Percentiles rank a stretch among this genome's conserved stretches.
Conservation (phyloP, 441 rosid genomes). For the Brassica balearica region DNA sequence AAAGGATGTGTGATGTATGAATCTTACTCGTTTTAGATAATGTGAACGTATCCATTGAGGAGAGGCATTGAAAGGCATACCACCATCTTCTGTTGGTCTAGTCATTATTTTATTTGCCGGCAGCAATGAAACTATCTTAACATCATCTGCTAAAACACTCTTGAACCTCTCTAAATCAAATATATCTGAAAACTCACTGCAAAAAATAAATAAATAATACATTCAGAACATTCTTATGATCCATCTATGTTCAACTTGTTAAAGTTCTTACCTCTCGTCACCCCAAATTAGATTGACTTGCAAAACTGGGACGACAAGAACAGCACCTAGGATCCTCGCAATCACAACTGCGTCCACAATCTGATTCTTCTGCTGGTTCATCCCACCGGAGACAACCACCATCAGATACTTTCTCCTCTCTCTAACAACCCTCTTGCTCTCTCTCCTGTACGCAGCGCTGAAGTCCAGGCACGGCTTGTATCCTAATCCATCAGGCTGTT, state of each 20-base stretch:
- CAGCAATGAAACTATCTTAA: slow-evolving; percentile 77
- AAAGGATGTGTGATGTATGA: not conserved
- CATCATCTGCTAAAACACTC: slow-evolving; percentile 74
- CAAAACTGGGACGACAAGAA: slow-evolving; percentile 89
- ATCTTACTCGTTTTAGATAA: slow-evolving; percentile 74
- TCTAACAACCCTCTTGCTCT: slow-evolving; percentile 48
- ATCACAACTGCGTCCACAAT: slow-evolving; percentile 96
- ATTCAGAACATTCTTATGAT: slow-evolving; percentile 14
- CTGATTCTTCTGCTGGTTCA: slow-evolving; percentile 99
- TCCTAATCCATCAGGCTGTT: slow-evolving; percentile 91
- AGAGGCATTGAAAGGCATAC: slow-evolving; percentile 76
- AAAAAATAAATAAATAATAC: slow-evolving; percentile 10
- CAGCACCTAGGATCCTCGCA: slow-evolving; percentile 95
- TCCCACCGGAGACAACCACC: slow-evolving; percentile 92
- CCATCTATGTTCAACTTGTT: not conserved
- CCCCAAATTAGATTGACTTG: slow-evolving; percentile 98
- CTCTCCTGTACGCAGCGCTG: slow-evolving; percentile 58
- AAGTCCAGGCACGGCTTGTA: slow-evolving; percentile 80
- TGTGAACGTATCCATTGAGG: slow-evolving; percentile 92
- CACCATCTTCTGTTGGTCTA: slow-evolving; percentile 80
- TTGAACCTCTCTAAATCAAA: slow-evolving; percentile 94
- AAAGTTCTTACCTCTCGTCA: slow-evolving; percentile 74
- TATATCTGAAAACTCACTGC: slow-evolving; percentile 95
- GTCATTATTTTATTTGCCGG: slow-evolving; percentile 88
- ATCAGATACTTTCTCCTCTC: slow-evolving; percentile 71